Percentiles rank a stretch among this genome's conserved stretches.
Conservation (phyloP, 306 rosid genomes). For the Datisca glomerata region DNA sequence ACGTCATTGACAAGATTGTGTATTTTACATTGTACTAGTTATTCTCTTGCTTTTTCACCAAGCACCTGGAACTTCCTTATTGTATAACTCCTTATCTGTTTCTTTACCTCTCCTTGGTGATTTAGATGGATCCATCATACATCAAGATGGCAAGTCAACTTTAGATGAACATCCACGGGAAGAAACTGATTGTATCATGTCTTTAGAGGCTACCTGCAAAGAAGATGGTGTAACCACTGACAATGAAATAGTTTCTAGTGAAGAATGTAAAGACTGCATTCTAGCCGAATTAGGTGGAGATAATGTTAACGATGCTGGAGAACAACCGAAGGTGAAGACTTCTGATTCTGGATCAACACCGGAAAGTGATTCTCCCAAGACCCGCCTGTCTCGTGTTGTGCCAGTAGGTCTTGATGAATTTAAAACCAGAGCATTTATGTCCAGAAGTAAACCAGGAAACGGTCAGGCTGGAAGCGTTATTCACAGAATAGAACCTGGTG, state of each 20-base stretch:
- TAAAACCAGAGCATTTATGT: constrained; percentile 65
- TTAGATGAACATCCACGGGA: constrained; percentile 7
- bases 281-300: constrained; percentile 13
- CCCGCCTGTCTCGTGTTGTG: constrained; percentile 34
- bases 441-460: constrained; percentile 36
- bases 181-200: constrained; percentile 14
- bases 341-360: constrained; percentile 22
- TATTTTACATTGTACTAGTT: no score
- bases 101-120: constrained; percentile 7
- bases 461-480: background rate
- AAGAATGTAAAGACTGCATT: constrained; percentile 14
- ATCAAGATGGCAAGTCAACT: constrained; percentile 29
- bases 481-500: constrained; percentile 55
- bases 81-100: constrained; percentile 3
- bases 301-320: constrained; percentile 11
- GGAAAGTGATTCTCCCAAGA: constrained; percentile 45
- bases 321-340: constrained; percentile 24
- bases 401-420: constrained; percentile 92
- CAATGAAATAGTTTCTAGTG: constrained; percentile 17
- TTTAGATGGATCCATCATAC: constrained; percentile 36
- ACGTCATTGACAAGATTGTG: no score
- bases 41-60: no score
- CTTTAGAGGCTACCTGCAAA: constrained; percentile 19
- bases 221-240: constrained; percentile 16
- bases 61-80: background rate